Conservation (phyloP, 2,329 filamentous ascomycete species). For the Phialophora verrucosa region DNA sequence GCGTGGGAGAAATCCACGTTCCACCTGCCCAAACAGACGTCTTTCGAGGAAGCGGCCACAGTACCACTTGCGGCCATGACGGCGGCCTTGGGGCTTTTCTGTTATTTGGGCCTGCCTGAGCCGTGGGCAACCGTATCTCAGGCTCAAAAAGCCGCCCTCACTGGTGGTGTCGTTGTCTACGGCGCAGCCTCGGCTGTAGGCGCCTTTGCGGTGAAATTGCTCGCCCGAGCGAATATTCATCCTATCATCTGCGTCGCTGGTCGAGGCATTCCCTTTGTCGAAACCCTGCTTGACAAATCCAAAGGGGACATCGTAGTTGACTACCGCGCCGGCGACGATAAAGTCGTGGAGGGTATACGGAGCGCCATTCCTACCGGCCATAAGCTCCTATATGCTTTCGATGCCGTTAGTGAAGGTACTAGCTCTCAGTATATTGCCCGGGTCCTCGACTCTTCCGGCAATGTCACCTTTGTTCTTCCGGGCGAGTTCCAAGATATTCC, state of each 20-base stretch:
- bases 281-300: conserved; percentile 56
- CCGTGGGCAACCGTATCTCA: conserved; percentile 20
- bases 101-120: conserved; percentile 26
- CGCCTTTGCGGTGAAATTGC: conserved; percentile 64
- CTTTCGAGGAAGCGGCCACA: conserved; percentile 55
- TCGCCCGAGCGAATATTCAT: conserved; percentile 61
- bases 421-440: conserved; percentile 47
- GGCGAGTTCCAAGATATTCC: conserved; percentile 5
- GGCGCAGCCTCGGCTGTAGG: conserved; percentile 64
- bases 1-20: conserved; percentile 61
- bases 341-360: conserved; percentile 54
- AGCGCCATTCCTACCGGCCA: conserved; percentile 48
- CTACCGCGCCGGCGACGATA: conserved; percentile 63
- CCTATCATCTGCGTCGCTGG: conserved; percentile 67
- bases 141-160: background rate
- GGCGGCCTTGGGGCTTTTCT: conserved; percentile 28
- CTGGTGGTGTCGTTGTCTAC: conserved; percentile 56
- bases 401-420: conserved; percentile 54
- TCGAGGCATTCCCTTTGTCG: conserved; percentile 56
- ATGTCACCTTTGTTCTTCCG: conserved; percentile 2
- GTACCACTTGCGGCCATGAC: conserved; percentile 34
- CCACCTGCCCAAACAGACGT: conserved; percentile 56
- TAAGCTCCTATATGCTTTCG: conserved; percentile 59
- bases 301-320: conserved; percentile 66
- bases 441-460: conserved; percentile 1